Evolutionary conservation across 495 filamentous ascomycete species (phyloP).

Genomic region (Cryomyces minteri): DNA sequence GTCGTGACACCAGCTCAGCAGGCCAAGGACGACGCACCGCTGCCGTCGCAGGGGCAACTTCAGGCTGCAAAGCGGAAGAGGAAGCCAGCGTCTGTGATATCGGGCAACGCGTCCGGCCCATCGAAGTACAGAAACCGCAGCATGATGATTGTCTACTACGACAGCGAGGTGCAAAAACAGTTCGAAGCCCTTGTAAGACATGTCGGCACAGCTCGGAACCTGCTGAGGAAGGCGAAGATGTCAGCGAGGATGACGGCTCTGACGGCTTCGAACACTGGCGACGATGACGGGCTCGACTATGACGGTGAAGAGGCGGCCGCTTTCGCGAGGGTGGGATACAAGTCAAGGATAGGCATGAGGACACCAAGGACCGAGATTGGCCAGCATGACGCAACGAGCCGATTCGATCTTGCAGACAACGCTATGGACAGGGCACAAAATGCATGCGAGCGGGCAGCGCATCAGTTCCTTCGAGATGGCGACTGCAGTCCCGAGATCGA

Average conservation of each 20-base stretch:
- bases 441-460: slow-evolving; percentile 68
- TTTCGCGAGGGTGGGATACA: neutral
- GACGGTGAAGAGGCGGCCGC: slow-evolving; percentile 18
- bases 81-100: slow-evolving; percentile 40
- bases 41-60: no score
- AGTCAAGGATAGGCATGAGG: neutral
- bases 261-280: slow-evolving; percentile 25
- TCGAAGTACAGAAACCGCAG: slow-evolving; percentile 47
- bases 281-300: slow-evolving; percentile 10
- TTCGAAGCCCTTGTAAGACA: slow-evolving; percentile 68
- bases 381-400: slow-evolving; percentile 5
- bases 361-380: neutral
- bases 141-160: slow-evolving; percentile 80
- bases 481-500: slow-evolving; percentile 58
- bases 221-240: slow-evolving; percentile 65
- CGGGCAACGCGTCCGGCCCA: slow-evolving; percentile 25
- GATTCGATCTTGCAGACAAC: slow-evolving; percentile 55
- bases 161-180: slow-evolving; percentile 61
- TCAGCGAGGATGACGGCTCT: slow-evolving; percentile 40
- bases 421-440: slow-evolving; percentile 59
- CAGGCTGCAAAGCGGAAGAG: slow-evolving; percentile 32
- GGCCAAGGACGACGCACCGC: neutral
- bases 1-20: neutral
- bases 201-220: slow-evolving; percentile 62
- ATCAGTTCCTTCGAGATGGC: slow-evolving; percentile 70